Evolutionary conservation across 2,329 filamentous ascomycete species (phyloP), one percentile per base, ranked within the genome.

Genomic region (Phaeoacremonium minimum): DNA sequence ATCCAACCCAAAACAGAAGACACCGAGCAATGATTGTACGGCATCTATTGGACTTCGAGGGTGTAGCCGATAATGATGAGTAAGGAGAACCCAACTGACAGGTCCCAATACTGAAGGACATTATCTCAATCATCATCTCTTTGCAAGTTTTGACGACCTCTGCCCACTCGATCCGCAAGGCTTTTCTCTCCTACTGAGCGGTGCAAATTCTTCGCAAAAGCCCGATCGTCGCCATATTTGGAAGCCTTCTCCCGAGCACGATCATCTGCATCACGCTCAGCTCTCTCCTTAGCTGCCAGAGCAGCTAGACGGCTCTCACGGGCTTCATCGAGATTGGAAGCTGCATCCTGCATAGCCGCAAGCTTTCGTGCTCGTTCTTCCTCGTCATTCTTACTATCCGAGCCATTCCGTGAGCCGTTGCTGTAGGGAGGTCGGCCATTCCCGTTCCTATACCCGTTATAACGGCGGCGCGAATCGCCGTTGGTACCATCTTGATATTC

Each of bases 341-440:
- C 85, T 18, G 80, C 82, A 14, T 74, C 73, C 55, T 86, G 83
- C 85, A 89, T 88, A 7, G 79, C 81, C 13, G 80, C 83, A 14
- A 88, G 61, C 54, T 80, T 86, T 16, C 74, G 72, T 11, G 80
- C 78, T n/a, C 72, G 70, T 43, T 84, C 80, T 15, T 77, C 73
- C 15, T 73, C 73, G 6, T 55, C 58, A 4, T 61, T 58, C 13
- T 47, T 43, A 7, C 50, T 49, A 9, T 50, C 52, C 18, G 36
- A 44, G 19, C 36, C 44, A 16, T 45, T 36, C 6, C 48, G 37
- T 15, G 44, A 43, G 16, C 50, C 37, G n/a, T 46, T 47, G 18
- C 43, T 51, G 15, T 48, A 29, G 20, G 36, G 32, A 32, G 49
- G 5, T 37, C 45, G 22, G 22, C n/a, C 22, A 26, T 26, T 26